phyloP scores from a whole-genome alignment of 2,329 filamentous ascomycete genomes.

The Lecanosticta acicola region DNA sequence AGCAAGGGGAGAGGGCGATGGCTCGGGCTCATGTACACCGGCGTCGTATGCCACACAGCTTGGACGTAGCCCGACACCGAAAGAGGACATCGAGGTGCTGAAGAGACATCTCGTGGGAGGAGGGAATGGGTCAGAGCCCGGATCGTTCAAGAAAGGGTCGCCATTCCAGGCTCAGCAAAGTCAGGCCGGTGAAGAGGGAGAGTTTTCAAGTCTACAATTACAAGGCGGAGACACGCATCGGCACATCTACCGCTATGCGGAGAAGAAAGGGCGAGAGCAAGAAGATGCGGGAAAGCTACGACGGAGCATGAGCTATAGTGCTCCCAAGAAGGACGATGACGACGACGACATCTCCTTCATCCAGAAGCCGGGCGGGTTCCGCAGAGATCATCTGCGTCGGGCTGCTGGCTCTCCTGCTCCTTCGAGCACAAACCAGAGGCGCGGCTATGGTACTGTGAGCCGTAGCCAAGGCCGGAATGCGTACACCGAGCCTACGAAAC shows the following conservation, averaged over 20 bases:
- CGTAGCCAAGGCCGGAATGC: constrained; percentile 4
- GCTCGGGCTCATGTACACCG: constrained; percentile 76
- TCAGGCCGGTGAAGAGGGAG: constrained; percentile 52
- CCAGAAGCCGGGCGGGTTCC: constrained; percentile 87
- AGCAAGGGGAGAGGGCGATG: constrained; percentile 47
- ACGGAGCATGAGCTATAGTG: constrained; percentile 82
- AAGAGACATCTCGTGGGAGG: constrained; percentile 80
- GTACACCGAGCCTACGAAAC: constrained; percentile 31
- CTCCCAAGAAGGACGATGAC: constrained; percentile 69
- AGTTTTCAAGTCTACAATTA: constrained; percentile 87
- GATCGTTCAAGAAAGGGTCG: constrained; percentile 23
- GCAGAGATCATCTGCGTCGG: constrained; percentile 80
- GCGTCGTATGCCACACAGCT: constrained; percentile 46
- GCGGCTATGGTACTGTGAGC: constrained; percentile 17
- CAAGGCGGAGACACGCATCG: constrained; percentile 93
- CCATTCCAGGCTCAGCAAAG: constrained; percentile 28
- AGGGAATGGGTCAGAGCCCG: constrained; percentile 37
- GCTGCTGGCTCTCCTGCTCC: constrained; percentile 54
- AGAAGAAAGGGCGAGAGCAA: constrained; percentile 77
- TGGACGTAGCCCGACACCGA: constrained; percentile 52
- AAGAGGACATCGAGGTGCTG: constrained; percentile 87
- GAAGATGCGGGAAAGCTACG: constrained; percentile 55
- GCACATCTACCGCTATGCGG: constrained; percentile 94
- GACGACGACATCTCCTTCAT: constrained; percentile 78
- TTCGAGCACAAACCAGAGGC: constrained; percentile 36